These are phyloP conservation scores for Apophysomyces variabilis DNA, from an alignment of 371 early-diverging fungal species.

Conservation along the genomic window DNA sequence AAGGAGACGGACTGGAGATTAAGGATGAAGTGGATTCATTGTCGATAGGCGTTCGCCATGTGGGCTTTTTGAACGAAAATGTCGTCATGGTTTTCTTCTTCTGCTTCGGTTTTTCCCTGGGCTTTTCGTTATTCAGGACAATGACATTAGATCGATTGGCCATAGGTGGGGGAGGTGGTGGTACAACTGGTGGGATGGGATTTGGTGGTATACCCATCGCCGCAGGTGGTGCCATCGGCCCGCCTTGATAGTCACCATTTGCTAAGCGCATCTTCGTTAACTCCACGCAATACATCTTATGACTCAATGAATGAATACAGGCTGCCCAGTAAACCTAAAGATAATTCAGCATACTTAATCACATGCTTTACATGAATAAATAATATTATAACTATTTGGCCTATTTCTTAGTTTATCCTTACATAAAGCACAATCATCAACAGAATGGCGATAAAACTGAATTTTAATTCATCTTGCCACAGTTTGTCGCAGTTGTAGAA, in stretches of 20 bases:
- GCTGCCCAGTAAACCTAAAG: constrained; percentile 51
- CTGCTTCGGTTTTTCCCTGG: constrained; percentile 14
- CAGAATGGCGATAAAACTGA: constrained; percentile 37
- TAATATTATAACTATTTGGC: neutral
- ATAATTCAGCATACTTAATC: neutral
- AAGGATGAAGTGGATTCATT: neutral
- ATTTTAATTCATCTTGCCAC: constrained; percentile 54
- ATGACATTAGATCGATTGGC: constrained; percentile 30
- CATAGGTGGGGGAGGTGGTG: constrained; percentile 19
- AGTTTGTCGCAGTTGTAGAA: constrained; percentile 49
- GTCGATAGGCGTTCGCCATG: neutral
- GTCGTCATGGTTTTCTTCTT: constrained; percentile 6
- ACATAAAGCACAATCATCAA: constrained; percentile 48
- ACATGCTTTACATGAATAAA: neutral
- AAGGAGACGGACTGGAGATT: neutral
- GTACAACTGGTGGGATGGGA: constrained; percentile 16
- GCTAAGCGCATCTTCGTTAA: neutral
- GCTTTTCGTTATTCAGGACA: constrained; percentile 36
- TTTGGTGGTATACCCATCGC: constrained; percentile 14
- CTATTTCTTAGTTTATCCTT: constrained; percentile 15
- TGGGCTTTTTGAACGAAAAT: neutral
- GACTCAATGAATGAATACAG: constrained; percentile 46
- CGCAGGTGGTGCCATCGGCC: constrained; percentile 3
- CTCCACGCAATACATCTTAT: constrained; percentile 24
- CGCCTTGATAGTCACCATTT: constrained; percentile 1